Evolutionary conservation across 352 stramenopile genomes (phyloP), one percentile per base, ranked within the genome.

Genomic region (Pilasporangium apinafurcum): DNA sequence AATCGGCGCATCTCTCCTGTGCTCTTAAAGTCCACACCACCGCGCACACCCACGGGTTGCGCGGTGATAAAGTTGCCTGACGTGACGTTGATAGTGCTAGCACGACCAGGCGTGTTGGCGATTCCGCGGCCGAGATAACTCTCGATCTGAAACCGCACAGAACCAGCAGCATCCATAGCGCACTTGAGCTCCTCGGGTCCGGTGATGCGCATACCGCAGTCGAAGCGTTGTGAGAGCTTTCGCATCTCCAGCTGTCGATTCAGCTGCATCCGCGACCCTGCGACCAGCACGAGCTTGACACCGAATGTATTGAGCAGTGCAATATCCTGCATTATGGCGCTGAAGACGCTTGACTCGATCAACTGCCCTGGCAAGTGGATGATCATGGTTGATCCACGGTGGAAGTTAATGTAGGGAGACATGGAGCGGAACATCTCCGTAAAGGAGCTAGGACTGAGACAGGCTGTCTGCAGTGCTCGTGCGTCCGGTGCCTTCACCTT

Each of bases 381-480:
- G 40, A 98, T 94, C 63, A 97, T 97, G 4, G 85, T 92, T 6
- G 90, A 89, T 46, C 87, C 89, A 5, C 95, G 82, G 66, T 99
- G 96, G 51, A 97, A 95, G 46, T 97, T 97, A 58, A 99, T 98
- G 65, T 99, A 99, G 8, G 95, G 96, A 33, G 95, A 96, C 61
- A 96, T 97, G 47, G 88, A 86, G 37, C 94, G 89, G 65, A 98
- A 98, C 87, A 98, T 93, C 48, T 86, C 65, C 0, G 75, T 92
- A 53, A 93, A 93, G 31, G 78, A 86, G 35, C 75, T 83, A 10
- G 76, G 69, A 2, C 51, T 49, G 1, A 63, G 62, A 17, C 43
- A 55, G 27, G 45, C 42, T 8, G 59, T 55, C 8, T 54, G 36
- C 3, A 59, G 34, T 17, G 41, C 40, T n/a, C n/a, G n/a, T 13